Evolutionary conservation across 2,329 filamentous ascomycete species (phyloP).

Genomic region (Colletotrichum sp.): DNA sequence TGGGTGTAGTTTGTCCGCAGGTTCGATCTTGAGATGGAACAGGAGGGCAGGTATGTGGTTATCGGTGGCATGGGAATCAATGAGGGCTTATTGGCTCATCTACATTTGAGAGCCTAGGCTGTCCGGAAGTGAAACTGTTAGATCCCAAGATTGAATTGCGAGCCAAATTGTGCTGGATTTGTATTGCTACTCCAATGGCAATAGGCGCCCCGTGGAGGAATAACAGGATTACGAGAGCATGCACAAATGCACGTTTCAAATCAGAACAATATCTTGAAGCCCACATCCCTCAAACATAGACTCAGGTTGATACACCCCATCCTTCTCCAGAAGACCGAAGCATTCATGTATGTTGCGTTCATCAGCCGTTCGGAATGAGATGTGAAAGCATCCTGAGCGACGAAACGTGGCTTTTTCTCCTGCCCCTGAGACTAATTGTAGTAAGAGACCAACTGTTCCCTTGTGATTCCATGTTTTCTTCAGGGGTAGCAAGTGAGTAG

Average conservation of each 20-base stretch:
- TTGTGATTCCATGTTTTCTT: neutral
- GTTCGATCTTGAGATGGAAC: no score
- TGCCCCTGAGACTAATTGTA: neutral
- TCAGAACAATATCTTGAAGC: neutral
- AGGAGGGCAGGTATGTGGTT: no score
- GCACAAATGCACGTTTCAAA: neutral
- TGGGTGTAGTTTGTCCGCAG: no score
- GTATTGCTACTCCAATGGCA: no score
- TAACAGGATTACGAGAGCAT: no score
- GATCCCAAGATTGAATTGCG: no score
- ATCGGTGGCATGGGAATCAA: no score
- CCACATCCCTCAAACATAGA: neutral
- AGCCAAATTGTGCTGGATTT: no score
- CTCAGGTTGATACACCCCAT: neutral
- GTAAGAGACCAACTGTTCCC: neutral
- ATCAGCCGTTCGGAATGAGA: neutral
- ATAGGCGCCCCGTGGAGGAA: no score
- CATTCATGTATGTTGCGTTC: neutral
- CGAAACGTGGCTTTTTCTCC: neutral
- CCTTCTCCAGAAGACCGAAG: neutral
- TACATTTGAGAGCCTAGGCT: no score
- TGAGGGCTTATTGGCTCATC: no score
- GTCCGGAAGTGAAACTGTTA: no score
- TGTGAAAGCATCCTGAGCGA: neutral
- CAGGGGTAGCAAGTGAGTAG: neutral